These are phyloP conservation scores for Wickerhamomyces sp. DNA, from an alignment of 1,139 yeast species.

Conservation along the genomic window DNA sequence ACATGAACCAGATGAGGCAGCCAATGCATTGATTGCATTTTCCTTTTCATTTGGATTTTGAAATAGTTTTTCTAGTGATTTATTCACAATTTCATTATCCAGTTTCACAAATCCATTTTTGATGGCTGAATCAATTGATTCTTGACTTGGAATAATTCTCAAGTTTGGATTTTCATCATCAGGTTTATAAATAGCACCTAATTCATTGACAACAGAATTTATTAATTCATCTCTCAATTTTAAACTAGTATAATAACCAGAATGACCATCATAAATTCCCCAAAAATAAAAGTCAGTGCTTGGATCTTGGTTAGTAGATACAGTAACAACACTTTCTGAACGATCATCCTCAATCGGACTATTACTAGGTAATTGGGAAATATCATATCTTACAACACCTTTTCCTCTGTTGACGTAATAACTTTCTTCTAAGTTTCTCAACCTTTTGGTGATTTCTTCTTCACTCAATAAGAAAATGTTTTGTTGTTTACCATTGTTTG, in stretches of 20 bases:
- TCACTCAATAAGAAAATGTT: constrained; percentile 49
- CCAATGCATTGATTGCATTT: constrained; percentile 60
- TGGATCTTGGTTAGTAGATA: constrained; percentile 56
- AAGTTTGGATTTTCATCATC: constrained; percentile 35
- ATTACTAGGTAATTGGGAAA: constrained; percentile 86
- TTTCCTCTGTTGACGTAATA: constrained; percentile 76
- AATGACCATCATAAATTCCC: constrained; percentile 96
- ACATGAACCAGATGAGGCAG: constrained; percentile 95
- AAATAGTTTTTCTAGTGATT: constrained; percentile 65
- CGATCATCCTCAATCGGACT: constrained; percentile 94
- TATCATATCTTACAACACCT: constrained; percentile 90
- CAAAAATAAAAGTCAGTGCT: constrained; percentile 90
- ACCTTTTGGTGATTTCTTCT: constrained; percentile 64
- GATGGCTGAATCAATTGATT: constrained; percentile 74
- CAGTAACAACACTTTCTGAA: constrained; percentile 80
- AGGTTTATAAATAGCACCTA: constrained; percentile 62
- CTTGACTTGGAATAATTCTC: constrained; percentile 34
- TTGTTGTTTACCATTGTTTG: constrained; percentile 22
- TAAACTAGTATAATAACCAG: constrained; percentile 92
- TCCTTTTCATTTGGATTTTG: constrained; percentile 53
- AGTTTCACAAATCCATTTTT: constrained; percentile 74
- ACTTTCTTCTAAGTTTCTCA: constrained; percentile 77
- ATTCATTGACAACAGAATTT: constrained; percentile 69
- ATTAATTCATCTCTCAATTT: constrained; percentile 78
- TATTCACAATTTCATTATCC: constrained; percentile 83